These are phyloP conservation scores for Chondrostereum purpureum DNA, from an alignment of 1,284 basidiomycete genomes.

Conservation along the genomic window DNA sequence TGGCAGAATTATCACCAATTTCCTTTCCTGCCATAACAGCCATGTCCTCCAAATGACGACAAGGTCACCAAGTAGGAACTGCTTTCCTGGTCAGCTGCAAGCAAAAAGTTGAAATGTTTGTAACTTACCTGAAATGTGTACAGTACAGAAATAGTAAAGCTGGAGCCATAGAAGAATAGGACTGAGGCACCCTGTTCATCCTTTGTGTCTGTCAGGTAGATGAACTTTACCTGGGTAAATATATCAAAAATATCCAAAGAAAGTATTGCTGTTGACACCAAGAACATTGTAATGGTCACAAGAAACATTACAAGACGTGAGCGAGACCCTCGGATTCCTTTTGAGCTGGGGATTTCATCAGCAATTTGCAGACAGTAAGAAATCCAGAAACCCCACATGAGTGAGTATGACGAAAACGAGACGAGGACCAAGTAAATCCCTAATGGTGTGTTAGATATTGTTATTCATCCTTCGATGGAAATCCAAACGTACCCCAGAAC, in stretches of 20 bases:
- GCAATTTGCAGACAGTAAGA: not conserved
- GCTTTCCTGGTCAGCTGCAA: not conserved
- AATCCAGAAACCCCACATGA: not conserved
- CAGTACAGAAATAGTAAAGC: constrained; percentile 2
- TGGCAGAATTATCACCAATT: not conserved
- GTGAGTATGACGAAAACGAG: not conserved
- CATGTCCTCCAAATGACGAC: constrained; percentile 8
- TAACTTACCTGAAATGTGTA: constrained; percentile 4
- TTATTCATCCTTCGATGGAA: not conserved
- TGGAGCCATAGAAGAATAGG: not conserved
- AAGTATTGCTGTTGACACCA: constrained; percentile 3
- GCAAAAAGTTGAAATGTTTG: not conserved
- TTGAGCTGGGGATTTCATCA: not conserved
- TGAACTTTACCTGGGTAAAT: not conserved
- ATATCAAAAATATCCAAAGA: constrained; percentile 4
- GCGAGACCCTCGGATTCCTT: not conserved
- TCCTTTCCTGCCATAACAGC: not conserved
- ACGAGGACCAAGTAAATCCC: constrained; percentile 3
- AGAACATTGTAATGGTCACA: constrained; percentile 2
- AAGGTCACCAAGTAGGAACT: constrained; percentile 5
- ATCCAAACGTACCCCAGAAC: constrained; percentile 3
- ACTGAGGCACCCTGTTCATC: not conserved
- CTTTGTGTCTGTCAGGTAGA: not conserved
- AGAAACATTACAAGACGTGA: not conserved
- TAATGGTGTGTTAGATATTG: not conserved